Base-by-base conservation (phyloP, 2,329 filamentous ascomycete genomes). In the Fusarium luffae region DNA sequence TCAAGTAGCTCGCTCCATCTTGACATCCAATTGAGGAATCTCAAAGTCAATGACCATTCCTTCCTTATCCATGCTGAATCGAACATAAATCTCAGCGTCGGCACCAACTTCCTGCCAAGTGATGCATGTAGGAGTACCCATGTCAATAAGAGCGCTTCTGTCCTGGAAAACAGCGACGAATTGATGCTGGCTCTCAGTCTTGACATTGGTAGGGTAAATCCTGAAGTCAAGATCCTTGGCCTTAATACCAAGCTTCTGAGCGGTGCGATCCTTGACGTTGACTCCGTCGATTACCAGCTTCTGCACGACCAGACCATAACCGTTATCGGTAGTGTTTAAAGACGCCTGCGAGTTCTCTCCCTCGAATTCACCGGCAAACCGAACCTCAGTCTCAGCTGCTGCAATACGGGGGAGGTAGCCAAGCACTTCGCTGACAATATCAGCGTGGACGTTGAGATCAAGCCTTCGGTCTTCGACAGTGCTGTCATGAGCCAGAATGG, bases 401-500 rank as follows among this genome's bases (percentile, higher is more conserved):
- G 71, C 60, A 46, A 70, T 51, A 1, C 5, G 43, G 18, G 59
- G 50, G 2, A 73, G 4, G 4, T 73, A 49, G 0, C 50, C 69
- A 7, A 74, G 30, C 4, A 67, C 41, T 41, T 75, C 73, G 8
- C 75, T 78, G 0, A 77, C 74, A 18, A 79, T 51, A 30, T 80
- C 78, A 0, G 72, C 78, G n/a, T 79, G 66, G 0, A 78, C 77
- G 14, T 80, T 79, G 8, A 79, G 72, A 37, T 79, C 78, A 5
- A 77, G 74, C 13, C 67, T 73, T 4, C 71, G 59, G 12, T 70
- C 60, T 3, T 69, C 43, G 0, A 67, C 64, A 12, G 44, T 69
- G 10, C 48, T 51, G n/a, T 80, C 78, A 65, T 79, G 78, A 0
- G 77, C 77, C 4, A 80, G 58, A 19, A 79, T 76, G 11, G 77